Base-by-base conservation (phyloP, 306 rosid genomes). In the Dryas drummondii region DNA sequence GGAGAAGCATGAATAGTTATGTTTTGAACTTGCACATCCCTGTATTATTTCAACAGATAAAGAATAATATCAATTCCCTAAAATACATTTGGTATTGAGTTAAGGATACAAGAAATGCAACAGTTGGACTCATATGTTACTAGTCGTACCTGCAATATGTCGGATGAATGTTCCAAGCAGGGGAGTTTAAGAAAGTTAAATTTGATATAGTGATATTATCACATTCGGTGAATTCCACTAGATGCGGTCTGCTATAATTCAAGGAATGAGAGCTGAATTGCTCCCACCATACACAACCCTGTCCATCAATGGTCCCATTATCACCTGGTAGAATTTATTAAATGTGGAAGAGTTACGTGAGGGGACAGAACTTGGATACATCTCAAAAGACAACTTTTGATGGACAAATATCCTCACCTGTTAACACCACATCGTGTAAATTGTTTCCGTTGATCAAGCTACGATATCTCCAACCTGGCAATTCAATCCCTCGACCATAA, bases 261-360 rank as follows among this genome's bases (percentile, higher is more conserved):
- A 90, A 82, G 45, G 87, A 73, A 77, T 81, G 84, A 19, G 80
- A 66, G 49, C 12, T 73, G 78, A 86, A 62, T 66, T 82, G 68
- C 56, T 81, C 83, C 96, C 96, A 90, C 96, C 96, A 90, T 48
- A 84, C 71, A 53, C 83, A 73, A 48, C 93, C 96, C 75, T 90
- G 93, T 41, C 96, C 96, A 70, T 90, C 91, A 70, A 90, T 83
- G 62, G 86, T 90, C 81, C 91, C 96, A 78, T 84, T 78, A 61
- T 88, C 87, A 81, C 96, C 96, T 90, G 82, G 51, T 73, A 53
- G 12, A 54, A 51, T 80, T 27, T 17, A 16, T 60, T 53, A 47
- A 59, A 63, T 44, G 12, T 19, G 19, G 9, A 47, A 27, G 67
- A 72, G 71, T 55, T 42, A 54, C 46, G 13, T 4, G 50, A 11